Evolutionary conservation across 2,329 filamentous ascomycete genomes (phyloP), one percentile per base, ranked within the genome.

Genomic region (Biscogniauxia mediterranea): DNA sequence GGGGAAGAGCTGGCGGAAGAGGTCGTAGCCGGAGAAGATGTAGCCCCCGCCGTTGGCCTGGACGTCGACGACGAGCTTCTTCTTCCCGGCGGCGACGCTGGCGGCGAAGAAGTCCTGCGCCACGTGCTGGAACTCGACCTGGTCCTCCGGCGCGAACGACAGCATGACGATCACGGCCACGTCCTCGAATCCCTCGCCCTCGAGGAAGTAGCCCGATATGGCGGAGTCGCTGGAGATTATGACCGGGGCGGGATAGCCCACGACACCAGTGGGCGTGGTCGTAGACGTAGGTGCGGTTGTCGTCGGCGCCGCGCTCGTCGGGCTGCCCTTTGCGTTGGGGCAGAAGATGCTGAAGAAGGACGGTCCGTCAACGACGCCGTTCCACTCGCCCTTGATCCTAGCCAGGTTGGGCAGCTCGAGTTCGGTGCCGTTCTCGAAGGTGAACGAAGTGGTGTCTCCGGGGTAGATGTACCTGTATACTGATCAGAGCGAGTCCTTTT

Each of bases 1-100:
- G 0, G 83, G 83, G 75, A 85, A 85, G 1, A 85, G 73, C 58
- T 78, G 67, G 62, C 82, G 82, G 76, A 86, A 85, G 20, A 85
- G 75, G 65, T 85, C 83, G 66, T 84, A 83, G 13, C 80, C 83
- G 42, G 82, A 77, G 51, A 84, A 74, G 52, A 85, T 82, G 13
- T 78, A 80, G 8, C 84, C 83, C 42, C 83, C 83, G 1, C 79
- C 81, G 59, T 86, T 86, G n/a, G 80, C 80, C 2, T 78, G 79
- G 5, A 86, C 74, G 63, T 86, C 84, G 26, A 86, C 75, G 32
- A 86, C 79, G 0, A 86, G 76, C 69, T 84, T 85, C 61, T 76
- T 85, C 75, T 84, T 85, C 46, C 81, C 81, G 5, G 76, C 79
- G 26, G 77, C 74, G 55, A 79, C 79, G 28, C 70, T 70, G 3